Conservation (phyloP, 352 stramenopile species). For the Hyaloperonospora arabidopsidis region DNA sequence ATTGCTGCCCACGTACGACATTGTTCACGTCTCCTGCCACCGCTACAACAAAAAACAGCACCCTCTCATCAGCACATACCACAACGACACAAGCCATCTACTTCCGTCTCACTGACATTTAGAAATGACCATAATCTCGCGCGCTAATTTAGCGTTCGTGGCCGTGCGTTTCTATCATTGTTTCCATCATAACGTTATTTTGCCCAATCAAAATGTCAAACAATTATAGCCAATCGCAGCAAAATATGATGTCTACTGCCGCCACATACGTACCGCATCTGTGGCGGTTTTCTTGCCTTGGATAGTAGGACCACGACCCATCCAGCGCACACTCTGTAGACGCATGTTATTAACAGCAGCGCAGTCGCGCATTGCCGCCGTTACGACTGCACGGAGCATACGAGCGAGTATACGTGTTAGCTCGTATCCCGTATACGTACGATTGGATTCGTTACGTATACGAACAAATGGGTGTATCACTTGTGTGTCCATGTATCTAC, state of each 20-base stretch:
- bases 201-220: not conserved
- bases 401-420: too few relatives aligned
- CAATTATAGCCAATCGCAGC: not conserved
- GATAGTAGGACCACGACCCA: conserved; percentile 77
- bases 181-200: too few relatives aligned
- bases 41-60: conserved; percentile 11
- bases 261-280: conserved; percentile 39
- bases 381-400: too few relatives aligned
- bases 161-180: conserved; percentile 56
- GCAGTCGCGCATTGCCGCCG: not conserved
- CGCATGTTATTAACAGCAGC: conserved; percentile 17
- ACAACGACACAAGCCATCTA: not conserved
- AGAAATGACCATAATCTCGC: conserved; percentile 67
- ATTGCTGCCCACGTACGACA: conserved; percentile 40
- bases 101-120: conserved; percentile 34
- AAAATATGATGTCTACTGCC: conserved; percentile 31
- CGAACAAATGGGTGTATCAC: too few relatives aligned
- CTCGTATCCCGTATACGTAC: too few relatives aligned
- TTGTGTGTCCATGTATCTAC: too few relatives aligned
- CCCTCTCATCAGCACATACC: not conserved
- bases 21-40: conserved; percentile 60
- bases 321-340: conserved; percentile 47
- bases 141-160: conserved; percentile 68
- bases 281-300: conserved; percentile 75
- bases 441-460: too few relatives aligned